Evolutionary conservation across 306 rosid genomes (phyloP), one percentile per base, ranked within the genome.

Genomic region (Cicer chorassanicum): DNA sequence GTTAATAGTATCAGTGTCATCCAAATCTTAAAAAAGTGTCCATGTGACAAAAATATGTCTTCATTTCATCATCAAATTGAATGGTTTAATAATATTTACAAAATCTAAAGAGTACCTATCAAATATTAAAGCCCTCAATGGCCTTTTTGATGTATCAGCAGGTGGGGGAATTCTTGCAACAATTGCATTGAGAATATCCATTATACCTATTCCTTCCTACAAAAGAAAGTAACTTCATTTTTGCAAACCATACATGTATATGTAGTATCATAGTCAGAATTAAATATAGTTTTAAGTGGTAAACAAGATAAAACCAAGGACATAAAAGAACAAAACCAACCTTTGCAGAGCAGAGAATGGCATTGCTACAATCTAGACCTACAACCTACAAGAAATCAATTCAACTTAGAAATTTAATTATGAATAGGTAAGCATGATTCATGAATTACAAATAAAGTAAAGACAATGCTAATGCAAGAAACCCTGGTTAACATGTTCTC

Each of bases 331-430:
- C 18, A 75, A 70, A 75, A 80, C 92, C 53, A 14, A 91, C 97
- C 95, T 93, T 93, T 4, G 97, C 98, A 65, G 98, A 93, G 83
- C 98, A 93, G 43, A 82, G 85, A 64, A 93, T 91, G 7, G 97
- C 98, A 13, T 84, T 87, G 85, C 90, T 89, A 69, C 98, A 93
- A 62, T 93, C 97, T 78, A 93, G 80, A 60, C 98, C 98, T 46
- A 93, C 82, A 84, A 91, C 75, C 97, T 88, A 78, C 83, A 82
- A 72, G 68, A 84, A 68, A 73, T 61, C 38, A 60, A 61, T 69
- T 76, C 68, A 65, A 43, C 42, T 66, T 60, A 59, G 39, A 77
- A 82, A n/a, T 14, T 43, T 65, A 46, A 36, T 56, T 39, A 12
- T 18, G 19, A 74, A 44, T 74, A 70, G 24, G 40, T 62, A 59